Evolutionary conservation across 371 early-diverging fungal genomes (phyloP), one percentile per base, ranked within the genome.

Genomic region (Mucor mucedo): DNA sequence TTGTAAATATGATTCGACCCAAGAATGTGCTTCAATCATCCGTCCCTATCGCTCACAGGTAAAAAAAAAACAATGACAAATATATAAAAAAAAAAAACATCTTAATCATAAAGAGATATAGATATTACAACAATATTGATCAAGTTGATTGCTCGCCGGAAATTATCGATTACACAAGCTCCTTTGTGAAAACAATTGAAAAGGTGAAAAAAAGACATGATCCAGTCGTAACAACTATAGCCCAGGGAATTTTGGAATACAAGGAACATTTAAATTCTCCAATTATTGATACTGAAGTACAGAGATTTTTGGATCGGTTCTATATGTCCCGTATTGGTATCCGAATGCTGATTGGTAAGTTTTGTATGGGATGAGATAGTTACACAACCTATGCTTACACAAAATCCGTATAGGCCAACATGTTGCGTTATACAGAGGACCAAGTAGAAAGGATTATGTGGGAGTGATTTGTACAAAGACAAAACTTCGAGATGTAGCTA

Each of bases 271-370:
- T 70, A 62, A 84, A 75, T 52, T 82, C 81, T 3, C 68, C 77
- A 8, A 47, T 75, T 16, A 87, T 94, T 35, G 94, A 95, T 69
- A 87, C 86, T 40, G 93, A 90, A 50, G 84, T 96, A 8, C 97
- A 98, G 76, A 82, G 86, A 30, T 98, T 98, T 71, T 78, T 98
- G 64, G 97, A 97, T 78, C 88, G 96, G n/a, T 98, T 98, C 78
- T 97, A 96, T 81, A 90, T 97, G 90, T 95, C 95, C 30, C 91
- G 98, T 47, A 98, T 98, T 64, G 98, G 98, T 14, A 97, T 98
- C 66, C 91, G 98, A 62, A 95, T 97, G 95, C 82, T 98, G 45
- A 93, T 96, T 63, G 97, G 91, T 77, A 84, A 67, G 67, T 6
- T 3, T 10, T 28, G 6, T 14, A 28, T 30, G 5, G 30, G 4